phyloP scores from a whole-genome alignment of 768 basidiomycete species.

The Rhizopogon vesiculosus region DNA sequence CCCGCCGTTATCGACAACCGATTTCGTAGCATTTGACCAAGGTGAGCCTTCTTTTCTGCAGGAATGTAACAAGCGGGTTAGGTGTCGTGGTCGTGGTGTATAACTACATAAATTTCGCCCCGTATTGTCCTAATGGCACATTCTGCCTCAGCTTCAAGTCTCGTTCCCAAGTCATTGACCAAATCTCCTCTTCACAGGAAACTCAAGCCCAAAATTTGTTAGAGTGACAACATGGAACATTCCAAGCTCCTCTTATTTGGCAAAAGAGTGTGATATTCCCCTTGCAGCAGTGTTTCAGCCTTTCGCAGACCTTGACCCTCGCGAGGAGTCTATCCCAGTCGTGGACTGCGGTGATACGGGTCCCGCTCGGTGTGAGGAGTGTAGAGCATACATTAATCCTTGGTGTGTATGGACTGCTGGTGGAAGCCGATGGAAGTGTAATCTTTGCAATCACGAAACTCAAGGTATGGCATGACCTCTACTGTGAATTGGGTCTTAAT shows the following conservation, averaged over 20 bases:
- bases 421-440: conserved; percentile 88
- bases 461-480: conserved; percentile 47
- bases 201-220: conserved; percentile 88
- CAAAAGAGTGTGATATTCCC: conserved; percentile 79
- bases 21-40: conserved; percentile 90
- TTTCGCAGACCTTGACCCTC: conserved; percentile 74
- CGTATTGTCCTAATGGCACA: not conserved
- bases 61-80: not conserved
- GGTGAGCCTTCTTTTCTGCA: conserved; percentile 34
- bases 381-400: conserved; percentile 89
- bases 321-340: conserved; percentile 76
- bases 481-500: not conserved
- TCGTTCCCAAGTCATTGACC: not conserved
- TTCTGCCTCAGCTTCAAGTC: not conserved
- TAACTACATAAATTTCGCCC: not conserved
- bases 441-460: conserved; percentile 82
- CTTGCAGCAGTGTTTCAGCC: conserved; percentile 85
- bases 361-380: conserved; percentile 80
- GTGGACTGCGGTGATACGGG: conserved; percentile 68
- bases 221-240: conserved; percentile 88
- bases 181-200: conserved; percentile 42
- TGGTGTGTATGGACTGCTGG: conserved; percentile 86
- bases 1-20: conserved; percentile 81
- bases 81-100: not conserved
- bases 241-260: conserved; percentile 74